Conservation (phyloP, 495 filamentous ascomycete genomes). For the Articulospora tetracladia region DNA sequence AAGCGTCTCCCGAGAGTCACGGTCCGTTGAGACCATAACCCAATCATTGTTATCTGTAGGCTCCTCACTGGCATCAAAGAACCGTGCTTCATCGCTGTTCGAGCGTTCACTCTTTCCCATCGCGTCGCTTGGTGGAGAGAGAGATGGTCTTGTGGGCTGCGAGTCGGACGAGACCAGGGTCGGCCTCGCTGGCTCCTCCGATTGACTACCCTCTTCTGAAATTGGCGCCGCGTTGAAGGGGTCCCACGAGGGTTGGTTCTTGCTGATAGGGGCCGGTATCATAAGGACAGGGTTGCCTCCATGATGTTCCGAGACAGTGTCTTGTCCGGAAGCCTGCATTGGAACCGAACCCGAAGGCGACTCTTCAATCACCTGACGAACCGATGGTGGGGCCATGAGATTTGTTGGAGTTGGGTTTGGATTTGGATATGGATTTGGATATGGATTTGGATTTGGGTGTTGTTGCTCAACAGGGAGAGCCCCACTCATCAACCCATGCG, state of each 20-base stretch:
- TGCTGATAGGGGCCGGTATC: slow-evolving; percentile 21
- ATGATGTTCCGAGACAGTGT: not conserved
- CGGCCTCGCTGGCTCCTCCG: slow-evolving; percentile 2
- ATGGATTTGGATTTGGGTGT: not conserved
- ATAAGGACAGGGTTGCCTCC: slow-evolving; percentile 2
- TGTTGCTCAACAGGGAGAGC: not conserved
- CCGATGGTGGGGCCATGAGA: not conserved
- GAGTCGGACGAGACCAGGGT: not conserved
- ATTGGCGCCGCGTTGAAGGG: slow-evolving; percentile 25
- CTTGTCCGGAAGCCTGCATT: not conserved
- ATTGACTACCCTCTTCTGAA: slow-evolving; percentile 21
- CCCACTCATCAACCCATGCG: slow-evolving; percentile 7
- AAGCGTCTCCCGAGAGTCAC: not conserved
- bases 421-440: not conserved
- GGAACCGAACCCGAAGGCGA: not conserved
- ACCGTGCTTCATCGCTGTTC: slow-evolving; percentile 4
- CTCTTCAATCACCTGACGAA: not conserved
- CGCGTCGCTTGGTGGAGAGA: not conserved
- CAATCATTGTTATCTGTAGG: slow-evolving; percentile 27
- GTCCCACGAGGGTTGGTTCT: slow-evolving; percentile 27
- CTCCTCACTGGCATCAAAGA: slow-evolving; percentile 14
- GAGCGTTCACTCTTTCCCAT: slow-evolving; percentile 11
- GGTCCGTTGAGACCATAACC: slow-evolving; percentile 28
- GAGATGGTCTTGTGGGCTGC: not conserved
- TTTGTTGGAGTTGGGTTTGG: not conserved